Conservation (phyloP, 73 alveolate genomes). For the Symbiodinium pilosum region DNA sequence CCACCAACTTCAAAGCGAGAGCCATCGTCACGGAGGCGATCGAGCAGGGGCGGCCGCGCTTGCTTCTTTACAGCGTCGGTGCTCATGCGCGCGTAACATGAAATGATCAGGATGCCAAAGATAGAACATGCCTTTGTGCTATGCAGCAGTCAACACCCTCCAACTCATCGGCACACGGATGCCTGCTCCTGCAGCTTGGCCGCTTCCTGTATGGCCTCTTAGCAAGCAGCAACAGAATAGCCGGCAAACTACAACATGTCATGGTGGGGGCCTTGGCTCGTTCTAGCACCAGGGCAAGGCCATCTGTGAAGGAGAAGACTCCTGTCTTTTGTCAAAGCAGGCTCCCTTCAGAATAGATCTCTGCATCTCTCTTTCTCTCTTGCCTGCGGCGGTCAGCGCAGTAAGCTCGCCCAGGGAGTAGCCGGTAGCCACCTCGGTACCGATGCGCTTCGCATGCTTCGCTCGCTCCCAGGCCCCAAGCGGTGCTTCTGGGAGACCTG, state of each 20-base stretch:
- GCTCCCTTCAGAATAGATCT: no score
- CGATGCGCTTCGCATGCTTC: no score
- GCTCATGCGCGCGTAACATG: neutral
- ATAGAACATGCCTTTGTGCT: neutral
- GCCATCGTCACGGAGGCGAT: neutral
- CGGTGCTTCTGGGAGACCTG: neutral
- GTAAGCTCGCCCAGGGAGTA: constrained; percentile 30
- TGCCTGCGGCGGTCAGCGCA: constrained; percentile 76
- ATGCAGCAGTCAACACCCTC: neutral
- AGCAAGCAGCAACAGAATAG: no score
- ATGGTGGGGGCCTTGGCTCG: constrained; percentile 30
- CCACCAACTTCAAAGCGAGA: neutral
- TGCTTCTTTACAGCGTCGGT: neutral
- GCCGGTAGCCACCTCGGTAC: constrained; percentile 48
- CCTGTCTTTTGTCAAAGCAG: neutral
- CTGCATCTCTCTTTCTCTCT: no score
- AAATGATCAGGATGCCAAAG: neutral
- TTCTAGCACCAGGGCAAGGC: constrained; percentile 45
- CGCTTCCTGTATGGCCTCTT: neutral
- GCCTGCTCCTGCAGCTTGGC: constrained; percentile 10
- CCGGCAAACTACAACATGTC: no score
- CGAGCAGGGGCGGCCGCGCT: neutral
- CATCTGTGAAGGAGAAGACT: constrained; percentile 46
- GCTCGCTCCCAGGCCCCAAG: neutral
- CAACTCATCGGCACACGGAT: neutral